Evolutionary conservation across 2,329 filamentous ascomycete genomes (phyloP).

Genomic region (Aspergillus alliaceus): DNA sequence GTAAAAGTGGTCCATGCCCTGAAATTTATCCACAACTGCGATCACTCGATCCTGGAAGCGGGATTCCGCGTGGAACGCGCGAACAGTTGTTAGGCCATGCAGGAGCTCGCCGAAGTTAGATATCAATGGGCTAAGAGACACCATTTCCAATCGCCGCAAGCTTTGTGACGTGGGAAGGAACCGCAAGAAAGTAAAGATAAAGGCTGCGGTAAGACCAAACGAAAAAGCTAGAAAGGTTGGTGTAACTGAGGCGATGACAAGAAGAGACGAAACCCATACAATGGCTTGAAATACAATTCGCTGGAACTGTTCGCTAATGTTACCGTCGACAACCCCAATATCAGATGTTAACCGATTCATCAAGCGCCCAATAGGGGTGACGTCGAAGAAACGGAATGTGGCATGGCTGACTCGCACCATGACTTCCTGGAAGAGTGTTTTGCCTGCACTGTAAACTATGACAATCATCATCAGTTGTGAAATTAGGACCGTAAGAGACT

Average conservation of each 20-base stretch:
- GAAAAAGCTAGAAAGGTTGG: slow-evolving; percentile 75
- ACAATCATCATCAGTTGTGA: slow-evolving; percentile 68
- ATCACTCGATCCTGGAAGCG: slow-evolving; percentile 81
- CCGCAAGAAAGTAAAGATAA: slow-evolving; percentile 70
- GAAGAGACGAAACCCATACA: slow-evolving; percentile 69
- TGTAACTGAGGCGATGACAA: slow-evolving; percentile 77
- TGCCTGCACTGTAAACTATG: slow-evolving; percentile 78
- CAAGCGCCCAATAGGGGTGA: slow-evolving; percentile 81
- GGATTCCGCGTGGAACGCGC: slow-evolving; percentile 75
- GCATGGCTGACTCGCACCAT: slow-evolving; percentile 73
- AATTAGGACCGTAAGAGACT: slow-evolving; percentile 60
- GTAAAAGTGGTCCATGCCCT: slow-evolving; percentile 95
- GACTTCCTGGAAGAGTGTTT: slow-evolving; percentile 70
- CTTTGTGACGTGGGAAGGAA: slow-evolving; percentile 84
- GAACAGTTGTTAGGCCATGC: slow-evolving; percentile 81
- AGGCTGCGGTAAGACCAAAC: slow-evolving; percentile 63
- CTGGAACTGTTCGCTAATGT: slow-evolving; percentile 74
- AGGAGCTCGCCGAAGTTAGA: slow-evolving; percentile 89
- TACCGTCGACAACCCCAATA: slow-evolving; percentile 84
- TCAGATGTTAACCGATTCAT: slow-evolving; percentile 93
- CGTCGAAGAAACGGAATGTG: slow-evolving; percentile 87
- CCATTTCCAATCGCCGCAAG: slow-evolving; percentile 81
- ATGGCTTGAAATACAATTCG: slow-evolving; percentile 69
- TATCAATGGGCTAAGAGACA: slow-evolving; percentile 82
- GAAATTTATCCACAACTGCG: slow-evolving; percentile 79